Evolutionary conservation across 1,284 basidiomycete genomes (phyloP).

Genomic region (Heterobasidion parviporum): DNA sequence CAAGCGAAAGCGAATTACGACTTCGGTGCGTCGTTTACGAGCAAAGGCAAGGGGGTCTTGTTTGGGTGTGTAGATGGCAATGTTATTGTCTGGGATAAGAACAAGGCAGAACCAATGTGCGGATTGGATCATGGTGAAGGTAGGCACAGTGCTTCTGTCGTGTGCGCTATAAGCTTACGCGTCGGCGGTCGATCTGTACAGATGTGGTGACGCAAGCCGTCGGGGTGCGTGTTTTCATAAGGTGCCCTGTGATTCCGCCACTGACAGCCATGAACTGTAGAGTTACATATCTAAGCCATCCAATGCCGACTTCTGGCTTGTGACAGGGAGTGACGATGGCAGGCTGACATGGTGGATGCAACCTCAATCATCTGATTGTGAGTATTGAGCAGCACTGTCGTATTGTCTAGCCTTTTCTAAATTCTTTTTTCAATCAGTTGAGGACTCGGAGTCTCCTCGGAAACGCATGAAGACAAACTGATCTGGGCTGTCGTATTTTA

Average conservation of each 20-base stretch:
- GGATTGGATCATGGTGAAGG: conserved; percentile 52
- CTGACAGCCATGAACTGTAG: conserved; percentile 1
- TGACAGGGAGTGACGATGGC: conserved; percentile 12
- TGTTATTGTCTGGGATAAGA: conserved; percentile 52
- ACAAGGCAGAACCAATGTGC: conserved; percentile 39
- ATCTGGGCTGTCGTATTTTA: background rate
- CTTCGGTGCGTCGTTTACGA: conserved; percentile 44
- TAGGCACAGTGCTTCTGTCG: conserved; percentile 15
- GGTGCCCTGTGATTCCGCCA: conserved; percentile 11
- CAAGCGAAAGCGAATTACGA: conserved; percentile 21
- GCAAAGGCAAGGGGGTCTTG: conserved; percentile 39
- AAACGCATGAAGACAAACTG: conserved; percentile 10
- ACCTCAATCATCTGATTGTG: conserved; percentile 5
- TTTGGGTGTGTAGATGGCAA: conserved; percentile 45
- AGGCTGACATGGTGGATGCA: conserved; percentile 13
- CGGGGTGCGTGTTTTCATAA: conserved; percentile 30
- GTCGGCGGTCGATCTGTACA: conserved; percentile 18
- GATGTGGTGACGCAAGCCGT: conserved; percentile 46
- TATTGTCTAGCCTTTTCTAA: background rate
- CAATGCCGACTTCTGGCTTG: conserved; percentile 2
- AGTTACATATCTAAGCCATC: background rate
- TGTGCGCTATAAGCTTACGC: background rate
- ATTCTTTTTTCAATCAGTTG: background rate
- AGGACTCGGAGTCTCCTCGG: background rate
- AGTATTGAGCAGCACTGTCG: background rate